Conservation (phyloP, 495 filamentous ascomycete genomes). For the Immersiella caudata region DNA sequence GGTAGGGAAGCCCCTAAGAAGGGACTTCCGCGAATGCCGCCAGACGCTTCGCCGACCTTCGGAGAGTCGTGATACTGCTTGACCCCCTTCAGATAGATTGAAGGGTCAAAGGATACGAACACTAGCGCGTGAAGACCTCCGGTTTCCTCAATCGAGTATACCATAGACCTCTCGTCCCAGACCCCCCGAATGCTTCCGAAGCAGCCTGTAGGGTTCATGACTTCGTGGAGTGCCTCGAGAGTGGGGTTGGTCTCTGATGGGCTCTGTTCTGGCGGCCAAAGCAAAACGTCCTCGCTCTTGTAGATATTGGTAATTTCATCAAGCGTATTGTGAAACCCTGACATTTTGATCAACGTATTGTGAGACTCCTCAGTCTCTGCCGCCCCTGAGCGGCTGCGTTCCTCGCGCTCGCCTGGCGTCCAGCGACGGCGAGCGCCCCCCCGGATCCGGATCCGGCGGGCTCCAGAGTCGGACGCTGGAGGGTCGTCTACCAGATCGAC, state of each 20-base stretch:
- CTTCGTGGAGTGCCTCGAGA: constrained; percentile 49
- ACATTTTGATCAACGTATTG: constrained; percentile 28
- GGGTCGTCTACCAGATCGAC: constrained; percentile 69
- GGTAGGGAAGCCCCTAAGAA: constrained; percentile 11
- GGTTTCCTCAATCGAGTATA: constrained; percentile 53
- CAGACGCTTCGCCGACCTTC: constrained; percentile 5
- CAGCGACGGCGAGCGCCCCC: constrained; percentile 48
- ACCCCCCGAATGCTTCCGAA: constrained; percentile 52
- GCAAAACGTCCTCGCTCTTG: constrained; percentile 50
- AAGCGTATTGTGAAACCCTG: constrained; percentile 15
- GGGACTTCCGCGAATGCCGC: not conserved
- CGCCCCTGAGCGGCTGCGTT: constrained; percentile 20
- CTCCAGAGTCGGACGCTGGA: constrained; percentile 34
- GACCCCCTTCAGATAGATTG: constrained; percentile 31
- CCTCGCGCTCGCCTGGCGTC: constrained; percentile 53
- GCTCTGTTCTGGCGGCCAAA: constrained; percentile 63
- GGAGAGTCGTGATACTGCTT: constrained; percentile 21
- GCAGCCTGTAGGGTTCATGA: constrained; percentile 61
- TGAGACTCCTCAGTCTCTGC: not conserved
- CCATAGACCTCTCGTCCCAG: constrained; percentile 65
- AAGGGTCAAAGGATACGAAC: constrained; percentile 67
- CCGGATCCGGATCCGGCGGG: constrained; percentile 38
- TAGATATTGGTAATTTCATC: constrained; percentile 47
- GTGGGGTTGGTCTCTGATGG: constrained; percentile 32
- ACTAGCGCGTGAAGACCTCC: constrained; percentile 54